Conservation (phyloP, 768 basidiomycete genomes). For the Leccinum aurantiacum region DNA sequence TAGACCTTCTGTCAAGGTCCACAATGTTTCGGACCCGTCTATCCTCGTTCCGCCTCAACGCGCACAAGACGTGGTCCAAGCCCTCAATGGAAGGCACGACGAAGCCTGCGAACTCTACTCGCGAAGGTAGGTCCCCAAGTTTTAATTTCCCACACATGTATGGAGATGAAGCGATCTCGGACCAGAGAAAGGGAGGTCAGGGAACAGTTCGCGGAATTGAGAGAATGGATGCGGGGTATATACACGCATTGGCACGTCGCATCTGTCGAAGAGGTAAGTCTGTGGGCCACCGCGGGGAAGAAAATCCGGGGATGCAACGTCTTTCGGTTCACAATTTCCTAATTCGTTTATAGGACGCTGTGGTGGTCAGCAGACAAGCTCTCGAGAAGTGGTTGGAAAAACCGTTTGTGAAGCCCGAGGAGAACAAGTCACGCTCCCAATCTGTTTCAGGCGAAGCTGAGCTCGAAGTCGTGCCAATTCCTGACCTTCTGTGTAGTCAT, state of each 20-base stretch:
- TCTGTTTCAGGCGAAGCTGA: constrained; percentile 17
- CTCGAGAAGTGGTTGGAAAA: constrained; percentile 62
- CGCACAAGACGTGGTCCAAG: constrained; percentile 53
- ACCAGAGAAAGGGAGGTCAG: constrained; percentile 45
- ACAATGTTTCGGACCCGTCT: constrained; percentile 11
- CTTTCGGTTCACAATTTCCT: constrained; percentile 11
- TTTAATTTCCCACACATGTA: constrained; percentile 15
- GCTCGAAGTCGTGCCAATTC: constrained; percentile 30
- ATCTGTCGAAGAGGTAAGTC: constrained; percentile 47
- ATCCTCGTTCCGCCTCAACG: constrained; percentile 51
- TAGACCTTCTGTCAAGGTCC: constrained; percentile 13
- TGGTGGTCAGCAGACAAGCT: constrained; percentile 60
- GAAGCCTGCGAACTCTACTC: constrained; percentile 50
- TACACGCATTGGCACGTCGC: constrained; percentile 61
- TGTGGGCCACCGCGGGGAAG: constrained; percentile 5
- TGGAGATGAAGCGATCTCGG: constrained; percentile 15
- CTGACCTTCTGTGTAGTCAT: constrained; percentile 63
- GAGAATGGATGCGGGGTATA: constrained; percentile 56
- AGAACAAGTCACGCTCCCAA: constrained; percentile 20
- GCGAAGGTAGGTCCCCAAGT: constrained; percentile 41
- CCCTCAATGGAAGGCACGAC: constrained; percentile 56
- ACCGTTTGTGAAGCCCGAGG: constrained; percentile 24
- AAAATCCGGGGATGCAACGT: constrained; percentile 7
- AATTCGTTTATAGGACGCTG: constrained; percentile 43
- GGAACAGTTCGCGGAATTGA: constrained; percentile 47